Percentiles rank a stretch among this genome's conserved stretches.
phyloP scores from a whole-genome alignment of 352 stramenopile genomes.

The Phytophthora vignae region DNA sequence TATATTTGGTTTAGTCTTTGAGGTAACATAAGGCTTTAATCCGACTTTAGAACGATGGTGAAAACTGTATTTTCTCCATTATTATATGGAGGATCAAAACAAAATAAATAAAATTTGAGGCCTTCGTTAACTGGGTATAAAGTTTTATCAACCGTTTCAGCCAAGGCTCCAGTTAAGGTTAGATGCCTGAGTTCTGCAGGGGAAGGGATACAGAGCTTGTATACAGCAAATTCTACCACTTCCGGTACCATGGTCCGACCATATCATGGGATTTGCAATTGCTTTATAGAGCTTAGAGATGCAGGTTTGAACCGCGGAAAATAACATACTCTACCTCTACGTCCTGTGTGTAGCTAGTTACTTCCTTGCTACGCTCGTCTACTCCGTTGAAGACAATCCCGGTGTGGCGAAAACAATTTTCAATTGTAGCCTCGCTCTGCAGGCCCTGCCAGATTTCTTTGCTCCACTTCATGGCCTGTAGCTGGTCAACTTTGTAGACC shows the following conservation, averaged over 20 bases:
- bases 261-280: neutral
- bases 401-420: slow-evolving; percentile 22
- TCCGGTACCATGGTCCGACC: neutral
- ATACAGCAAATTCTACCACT: neutral
- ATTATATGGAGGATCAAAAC: too few species aligned
- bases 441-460: neutral
- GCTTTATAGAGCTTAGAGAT: neutral
- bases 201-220: too few species aligned
- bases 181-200: too few species aligned
- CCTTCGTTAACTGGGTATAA: too few species aligned
- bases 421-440: neutral
- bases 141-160: too few species aligned
- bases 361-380: neutral
- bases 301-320: neutral
- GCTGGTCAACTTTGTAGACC: neutral
- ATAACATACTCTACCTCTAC: slow-evolving; percentile 14
- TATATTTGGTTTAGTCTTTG: too few species aligned
- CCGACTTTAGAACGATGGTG: too few species aligned
- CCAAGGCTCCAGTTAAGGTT: neutral
- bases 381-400: slow-evolving; percentile 15
- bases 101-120: too few species aligned
- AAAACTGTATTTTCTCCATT: too few species aligned
- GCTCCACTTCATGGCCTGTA: too few species aligned
- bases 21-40: too few species aligned
- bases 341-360: slow-evolving; percentile 1